Evolutionary conservation across 257 asterid species (phyloP).

Genomic region (Nemophila menziesii): DNA sequence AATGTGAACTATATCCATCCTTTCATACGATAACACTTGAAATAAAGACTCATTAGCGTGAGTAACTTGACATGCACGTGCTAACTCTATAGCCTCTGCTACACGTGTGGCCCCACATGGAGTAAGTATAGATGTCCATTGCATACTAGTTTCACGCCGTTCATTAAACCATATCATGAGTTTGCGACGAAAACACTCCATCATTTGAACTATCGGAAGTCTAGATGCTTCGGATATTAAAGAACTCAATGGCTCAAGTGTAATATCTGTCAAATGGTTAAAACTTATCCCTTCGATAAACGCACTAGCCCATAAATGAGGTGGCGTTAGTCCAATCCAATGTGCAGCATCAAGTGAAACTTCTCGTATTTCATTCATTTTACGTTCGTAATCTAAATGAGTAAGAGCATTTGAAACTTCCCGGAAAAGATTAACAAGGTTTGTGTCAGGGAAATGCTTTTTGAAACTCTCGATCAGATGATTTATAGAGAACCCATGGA

Average conservation of each 20-base stretch:
- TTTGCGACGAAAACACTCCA: slow-evolving; percentile 61
- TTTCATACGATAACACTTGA: slow-evolving; percentile 54
- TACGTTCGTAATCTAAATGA: slow-evolving; percentile 25
- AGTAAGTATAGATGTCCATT: slow-evolving; percentile 47
- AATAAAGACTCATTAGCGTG: slow-evolving; percentile 49
- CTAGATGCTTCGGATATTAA: slow-evolving; percentile 61
- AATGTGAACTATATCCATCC: slow-evolving; percentile 37
- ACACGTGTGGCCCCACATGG: slow-evolving; percentile 52
- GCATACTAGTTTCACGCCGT: slow-evolving; percentile 54
- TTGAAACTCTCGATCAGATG: slow-evolving; percentile 52
- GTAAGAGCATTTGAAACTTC: slow-evolving; percentile 59
- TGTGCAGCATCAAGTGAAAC: slow-evolving; percentile 47
- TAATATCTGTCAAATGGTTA: slow-evolving; percentile 45
- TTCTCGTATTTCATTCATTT: slow-evolving; percentile 35
- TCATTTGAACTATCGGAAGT: slow-evolving; percentile 60
- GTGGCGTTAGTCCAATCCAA: slow-evolving; percentile 40
- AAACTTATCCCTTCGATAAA: slow-evolving; percentile 47
- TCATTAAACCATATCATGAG: slow-evolving; percentile 73
- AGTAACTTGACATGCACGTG: slow-evolving; percentile 39
- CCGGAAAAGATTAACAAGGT: slow-evolving; percentile 48
- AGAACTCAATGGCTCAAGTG: slow-evolving; percentile 30
- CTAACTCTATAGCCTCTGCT: slow-evolving; percentile 47
- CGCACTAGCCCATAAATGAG: slow-evolving; percentile 52
- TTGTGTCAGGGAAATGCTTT: slow-evolving; percentile 46
- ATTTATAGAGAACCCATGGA: slow-evolving; percentile 61